A percentile compares a stretch with the other conserved stretches of the same genome.
phyloP scores from a whole-genome alignment of 139 green algal species.

The Micractinium conductrix region DNA sequence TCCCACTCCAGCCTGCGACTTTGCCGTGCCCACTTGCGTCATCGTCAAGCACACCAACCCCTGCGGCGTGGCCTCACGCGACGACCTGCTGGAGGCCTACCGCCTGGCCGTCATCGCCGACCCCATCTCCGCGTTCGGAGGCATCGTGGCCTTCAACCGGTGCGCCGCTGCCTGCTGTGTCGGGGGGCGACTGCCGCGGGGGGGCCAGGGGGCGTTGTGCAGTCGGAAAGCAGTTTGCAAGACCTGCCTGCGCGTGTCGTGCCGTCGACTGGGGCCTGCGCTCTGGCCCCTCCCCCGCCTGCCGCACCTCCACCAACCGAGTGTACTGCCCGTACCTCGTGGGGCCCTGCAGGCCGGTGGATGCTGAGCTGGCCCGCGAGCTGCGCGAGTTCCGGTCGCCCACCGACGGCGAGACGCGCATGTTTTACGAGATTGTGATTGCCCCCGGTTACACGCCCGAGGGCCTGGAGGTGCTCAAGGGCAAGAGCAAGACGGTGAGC shows the following conservation, averaged over 20 bases:
- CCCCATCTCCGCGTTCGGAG: slow-evolving; percentile 96
- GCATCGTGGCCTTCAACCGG: slow-evolving; percentile 99
- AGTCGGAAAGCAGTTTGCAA: background rate
- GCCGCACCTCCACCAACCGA: too few relatives aligned
- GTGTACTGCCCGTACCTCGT: background rate
- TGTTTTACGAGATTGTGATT: slow-evolving; percentile 99
- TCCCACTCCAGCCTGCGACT: slow-evolving; percentile 74
- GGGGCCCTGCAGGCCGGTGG: slow-evolving; percentile 58
- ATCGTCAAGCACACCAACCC: slow-evolving; percentile 99
- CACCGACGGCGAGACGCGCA: slow-evolving; percentile 96
- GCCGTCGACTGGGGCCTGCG: too few relatives aligned
- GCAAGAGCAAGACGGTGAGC: slow-evolving; percentile 94
- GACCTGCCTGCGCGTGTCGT: too few relatives aligned
- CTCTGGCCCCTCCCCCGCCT: too few relatives aligned
- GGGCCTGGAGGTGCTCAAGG: slow-evolving; percentile 93
- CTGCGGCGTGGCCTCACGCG: slow-evolving; percentile 87
- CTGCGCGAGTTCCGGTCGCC: slow-evolving; percentile 93
- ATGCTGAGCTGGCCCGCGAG: slow-evolving; percentile 86
- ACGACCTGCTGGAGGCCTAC: slow-evolving; percentile 94
- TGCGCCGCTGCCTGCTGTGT: background rate
- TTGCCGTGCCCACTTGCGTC: slow-evolving; percentile 88
- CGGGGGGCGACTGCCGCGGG: background rate
- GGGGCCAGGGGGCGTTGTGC: too few relatives aligned
- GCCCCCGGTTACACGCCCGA: slow-evolving; percentile 94
- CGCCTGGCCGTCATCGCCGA: slow-evolving; percentile 92